Percentiles rank a stretch among this genome's conserved stretches.
These are phyloP conservation scores for Grigorovia humatica DNA, from an alignment of 805 yeast genomes.

Conservation along the genomic window DNA sequence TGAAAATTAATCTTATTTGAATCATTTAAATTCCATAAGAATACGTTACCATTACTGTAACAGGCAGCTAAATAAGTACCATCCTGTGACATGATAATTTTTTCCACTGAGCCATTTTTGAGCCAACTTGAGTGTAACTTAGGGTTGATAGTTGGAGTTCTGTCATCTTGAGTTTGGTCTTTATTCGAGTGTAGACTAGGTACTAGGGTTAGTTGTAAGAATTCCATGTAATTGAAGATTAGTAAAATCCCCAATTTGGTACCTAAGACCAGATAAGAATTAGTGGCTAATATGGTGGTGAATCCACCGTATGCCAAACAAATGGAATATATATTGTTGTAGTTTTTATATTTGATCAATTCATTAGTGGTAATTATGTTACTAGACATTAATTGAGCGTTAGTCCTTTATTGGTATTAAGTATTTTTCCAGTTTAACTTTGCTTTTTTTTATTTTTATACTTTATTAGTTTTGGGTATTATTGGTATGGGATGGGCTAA, in stretches of 20 bases:
- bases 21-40: constrained; percentile 52
- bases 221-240: constrained; percentile 62
- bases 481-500: no score
- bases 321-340: constrained; percentile 17
- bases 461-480: no score
- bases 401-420: no score
- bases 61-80: constrained; percentile 64
- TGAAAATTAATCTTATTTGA: background rate
- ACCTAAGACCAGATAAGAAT: constrained; percentile 47
- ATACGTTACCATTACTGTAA: constrained; percentile 50
- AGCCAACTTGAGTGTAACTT: background rate
- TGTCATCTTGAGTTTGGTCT: constrained; percentile 1
- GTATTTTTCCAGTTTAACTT: no score
- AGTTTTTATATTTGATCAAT: background rate
- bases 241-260: constrained; percentile 57
- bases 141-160: constrained; percentile 1
- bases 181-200: constrained; percentile 8
- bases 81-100: constrained; percentile 55
- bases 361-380: background rate
- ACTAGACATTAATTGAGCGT: background rate
- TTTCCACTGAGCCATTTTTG: constrained; percentile 30
- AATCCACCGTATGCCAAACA: constrained; percentile 42
- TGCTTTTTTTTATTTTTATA: no score
- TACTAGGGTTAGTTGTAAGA: constrained; percentile 32
- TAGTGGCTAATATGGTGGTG: constrained; percentile 35